Conservation (phyloP, 2,329 filamentous ascomycete genomes). For the Salinomyces thailandicus region DNA sequence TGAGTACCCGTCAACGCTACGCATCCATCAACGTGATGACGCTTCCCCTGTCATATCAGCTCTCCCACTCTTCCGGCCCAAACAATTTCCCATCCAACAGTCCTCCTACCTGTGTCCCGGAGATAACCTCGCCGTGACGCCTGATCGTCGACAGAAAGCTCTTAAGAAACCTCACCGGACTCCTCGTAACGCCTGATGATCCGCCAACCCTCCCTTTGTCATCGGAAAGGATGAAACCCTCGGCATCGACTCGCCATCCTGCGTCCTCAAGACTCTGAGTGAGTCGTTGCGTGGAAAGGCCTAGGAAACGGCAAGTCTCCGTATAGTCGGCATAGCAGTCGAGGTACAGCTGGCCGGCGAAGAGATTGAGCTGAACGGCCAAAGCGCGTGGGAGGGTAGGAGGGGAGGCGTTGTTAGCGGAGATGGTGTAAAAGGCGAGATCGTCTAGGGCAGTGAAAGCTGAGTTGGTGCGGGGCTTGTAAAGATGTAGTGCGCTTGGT, state of each 20-base stretch:
- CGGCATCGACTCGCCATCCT: constrained; percentile 11
- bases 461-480: constrained; percentile 39
- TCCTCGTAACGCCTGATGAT: constrained; percentile 9
- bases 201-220: constrained; percentile 10
- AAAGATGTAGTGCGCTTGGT: constrained; percentile 34
- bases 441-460: constrained; percentile 33
- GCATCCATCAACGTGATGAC: no score
- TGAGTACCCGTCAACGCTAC: no score
- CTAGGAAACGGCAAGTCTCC: constrained; percentile 42
- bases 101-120: constrained; percentile 19
- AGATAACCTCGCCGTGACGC: constrained; percentile 15
- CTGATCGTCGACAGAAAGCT: constrained; percentile 14
- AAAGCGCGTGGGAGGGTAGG: constrained; percentile 21
- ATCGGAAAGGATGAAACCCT: constrained; percentile 16
- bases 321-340: constrained; percentile 44
- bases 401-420: constrained; percentile 12
- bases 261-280: neutral
- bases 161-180: constrained; percentile 17
- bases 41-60: no score
- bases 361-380: constrained; percentile 49
- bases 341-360: constrained; percentile 59
- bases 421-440: constrained; percentile 37
- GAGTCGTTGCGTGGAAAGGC: constrained; percentile 28
- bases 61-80: constrained; percentile 2
- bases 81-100: constrained; percentile 16